Evolutionary conservation across 805 yeast species (phyloP).

Genomic region (Pichia rugopelliculosa): DNA sequence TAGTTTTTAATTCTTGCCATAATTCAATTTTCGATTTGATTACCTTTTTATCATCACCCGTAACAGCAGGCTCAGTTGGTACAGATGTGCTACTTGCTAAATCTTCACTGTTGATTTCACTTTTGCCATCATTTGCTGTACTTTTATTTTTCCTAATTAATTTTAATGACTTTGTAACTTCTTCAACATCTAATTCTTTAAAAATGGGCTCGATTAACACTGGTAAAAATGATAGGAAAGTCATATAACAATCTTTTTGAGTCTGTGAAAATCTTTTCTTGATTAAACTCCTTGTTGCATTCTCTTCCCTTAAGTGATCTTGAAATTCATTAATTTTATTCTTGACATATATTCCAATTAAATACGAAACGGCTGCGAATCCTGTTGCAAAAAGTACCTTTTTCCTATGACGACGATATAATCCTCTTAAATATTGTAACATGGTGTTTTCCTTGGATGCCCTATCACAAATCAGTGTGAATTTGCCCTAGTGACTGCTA

Average conservation of each 20-base stretch:
- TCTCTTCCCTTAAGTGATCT: slow-evolving; percentile 45
- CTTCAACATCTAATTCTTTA: slow-evolving; percentile 60
- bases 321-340: slow-evolving; percentile 43
- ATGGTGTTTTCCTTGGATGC: slow-evolving; percentile 12
- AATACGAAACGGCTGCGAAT: slow-evolving; percentile 36
- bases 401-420: slow-evolving; percentile 37
- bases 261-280: slow-evolving; percentile 84
- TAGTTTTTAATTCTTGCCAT: slow-evolving; percentile 76
- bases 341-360: slow-evolving; percentile 36
- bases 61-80: slow-evolving; percentile 11
- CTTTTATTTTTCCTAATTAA: slow-evolving; percentile 38
- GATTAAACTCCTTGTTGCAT: slow-evolving; percentile 58
- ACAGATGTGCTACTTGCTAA: background rate
- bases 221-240: slow-evolving; percentile 76
- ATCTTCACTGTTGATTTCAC: slow-evolving; percentile 18
- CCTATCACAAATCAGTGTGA: background rate
- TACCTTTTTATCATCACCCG: background rate
- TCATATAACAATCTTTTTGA: slow-evolving; percentile 80
- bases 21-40: slow-evolving; percentile 52
- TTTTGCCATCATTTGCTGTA: background rate
- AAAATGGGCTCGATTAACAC: slow-evolving; percentile 61
- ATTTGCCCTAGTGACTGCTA: background rate
- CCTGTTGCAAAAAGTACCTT: slow-evolving; percentile 39
- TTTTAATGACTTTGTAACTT: slow-evolving; percentile 60
- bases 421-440: slow-evolving; percentile 29